These are phyloP conservation scores for Sedum album DNA, from an alignment of 164 flowering plant genomes.

Conservation along the genomic window DNA sequence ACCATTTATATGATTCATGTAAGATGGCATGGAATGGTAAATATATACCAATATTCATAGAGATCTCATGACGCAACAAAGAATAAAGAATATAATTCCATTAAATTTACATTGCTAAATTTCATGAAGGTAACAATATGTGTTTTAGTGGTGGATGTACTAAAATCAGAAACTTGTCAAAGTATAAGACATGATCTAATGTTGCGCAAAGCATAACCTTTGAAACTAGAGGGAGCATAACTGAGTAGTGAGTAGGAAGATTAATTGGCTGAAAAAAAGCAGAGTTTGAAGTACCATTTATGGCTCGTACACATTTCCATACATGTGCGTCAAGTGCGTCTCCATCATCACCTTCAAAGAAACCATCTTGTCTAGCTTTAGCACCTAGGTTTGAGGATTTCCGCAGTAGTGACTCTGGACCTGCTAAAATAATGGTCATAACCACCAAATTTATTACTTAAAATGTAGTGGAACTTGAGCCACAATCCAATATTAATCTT, in stretches of 20 bases:
- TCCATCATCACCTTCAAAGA: slow-evolving; percentile 41
- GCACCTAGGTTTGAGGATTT: slow-evolving; percentile 41
- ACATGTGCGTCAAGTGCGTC: slow-evolving; percentile 76
- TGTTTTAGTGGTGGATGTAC: not conserved
- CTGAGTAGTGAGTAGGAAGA: too few relatives aligned
- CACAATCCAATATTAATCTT: not conserved
- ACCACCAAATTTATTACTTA: not conserved
- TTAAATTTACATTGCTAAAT: too few relatives aligned
- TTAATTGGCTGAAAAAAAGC: not conserved
- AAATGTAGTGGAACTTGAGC: not conserved
- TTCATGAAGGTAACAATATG: too few relatives aligned
- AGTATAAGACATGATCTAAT: too few relatives aligned
- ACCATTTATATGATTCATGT: too few relatives aligned
- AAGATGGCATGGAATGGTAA: too few relatives aligned
- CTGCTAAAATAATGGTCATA: slow-evolving; percentile 18
- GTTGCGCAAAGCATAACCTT: too few relatives aligned
- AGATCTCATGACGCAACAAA: too few relatives aligned
- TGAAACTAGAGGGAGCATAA: too few relatives aligned
- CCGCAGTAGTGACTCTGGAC: slow-evolving; percentile 69
- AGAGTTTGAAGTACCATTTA: slow-evolving; percentile 42
- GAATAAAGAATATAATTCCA: too few relatives aligned
- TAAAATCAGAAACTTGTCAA: not conserved
- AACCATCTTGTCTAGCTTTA: slow-evolving; percentile 15
- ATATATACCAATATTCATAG: too few relatives aligned
- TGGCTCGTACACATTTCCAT: slow-evolving; percentile 74